These are phyloP conservation scores for Gelatoporia subvermispora DNA, from an alignment of 768 basidiomycete genomes.

Conservation along the genomic window DNA sequence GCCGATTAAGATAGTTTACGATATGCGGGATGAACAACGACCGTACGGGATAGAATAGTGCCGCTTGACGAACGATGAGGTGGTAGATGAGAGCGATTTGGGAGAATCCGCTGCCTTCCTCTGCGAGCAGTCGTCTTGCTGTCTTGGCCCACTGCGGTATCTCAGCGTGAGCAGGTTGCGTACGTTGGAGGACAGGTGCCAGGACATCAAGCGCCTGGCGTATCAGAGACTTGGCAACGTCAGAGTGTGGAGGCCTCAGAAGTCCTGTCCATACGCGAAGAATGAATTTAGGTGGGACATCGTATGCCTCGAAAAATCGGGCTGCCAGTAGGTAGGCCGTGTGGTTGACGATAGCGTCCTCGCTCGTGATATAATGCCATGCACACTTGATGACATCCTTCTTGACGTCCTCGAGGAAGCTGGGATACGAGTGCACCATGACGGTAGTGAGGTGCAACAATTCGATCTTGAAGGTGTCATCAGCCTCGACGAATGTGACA, in stretches of 20 bases:
- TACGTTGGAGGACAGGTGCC: constrained; percentile 71
- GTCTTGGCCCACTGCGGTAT: constrained; percentile 79
- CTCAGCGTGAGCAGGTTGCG: constrained; percentile 52
- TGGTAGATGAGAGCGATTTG: constrained; percentile 84
- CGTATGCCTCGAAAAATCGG: constrained; percentile 86
- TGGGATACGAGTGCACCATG: constrained; percentile 78
- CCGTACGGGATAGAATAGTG: constrained; percentile 90
- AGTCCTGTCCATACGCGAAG: constrained; percentile 87
- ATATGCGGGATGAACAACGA: constrained; percentile 92
- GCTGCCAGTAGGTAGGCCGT: constrained; percentile 88
- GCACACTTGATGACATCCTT: constrained; percentile 93
- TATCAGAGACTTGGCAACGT: constrained; percentile 61
- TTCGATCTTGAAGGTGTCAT: constrained; percentile 89
- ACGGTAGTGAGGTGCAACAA: constrained; percentile 84
- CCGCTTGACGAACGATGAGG: constrained; percentile 84
- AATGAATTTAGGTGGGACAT: constrained; percentile 87
- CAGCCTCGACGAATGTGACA: constrained; percentile 47
- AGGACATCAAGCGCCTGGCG: constrained; percentile 85
- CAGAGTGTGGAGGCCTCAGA: constrained; percentile 75
- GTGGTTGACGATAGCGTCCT: constrained; percentile 90
- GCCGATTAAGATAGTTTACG: constrained; percentile 81
- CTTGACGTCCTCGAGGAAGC: constrained; percentile 74
- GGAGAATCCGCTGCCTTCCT: constrained; percentile 71
- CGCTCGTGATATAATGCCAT: constrained; percentile 81
- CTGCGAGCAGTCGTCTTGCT: constrained; percentile 78